Evolutionary conservation across 192 early-diverging fungal genomes (phyloP).

Genomic region (Coemansia sp.): DNA sequence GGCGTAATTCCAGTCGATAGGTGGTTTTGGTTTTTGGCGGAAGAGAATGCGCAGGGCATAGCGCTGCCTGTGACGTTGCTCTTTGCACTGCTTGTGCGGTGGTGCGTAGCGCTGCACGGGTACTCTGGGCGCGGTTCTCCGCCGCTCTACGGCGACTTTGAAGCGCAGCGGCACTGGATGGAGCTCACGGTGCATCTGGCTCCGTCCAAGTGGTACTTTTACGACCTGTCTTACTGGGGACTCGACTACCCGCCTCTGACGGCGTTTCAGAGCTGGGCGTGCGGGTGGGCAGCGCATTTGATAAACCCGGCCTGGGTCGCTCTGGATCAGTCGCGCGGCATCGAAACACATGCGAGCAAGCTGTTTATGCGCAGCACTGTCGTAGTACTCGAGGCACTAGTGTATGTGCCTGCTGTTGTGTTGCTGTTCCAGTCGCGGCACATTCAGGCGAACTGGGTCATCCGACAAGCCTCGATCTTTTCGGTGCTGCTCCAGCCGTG

Average conservation of each 20-base stretch:
- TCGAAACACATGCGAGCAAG: constrained; percentile 73
- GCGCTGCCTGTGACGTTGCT: constrained; percentile 44
- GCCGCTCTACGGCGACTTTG: constrained; percentile 95
- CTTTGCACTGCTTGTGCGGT: constrained; percentile 68
- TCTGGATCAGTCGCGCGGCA: constrained; percentile 83
- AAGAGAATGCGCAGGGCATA: constrained; percentile 31
- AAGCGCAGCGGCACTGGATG: constrained; percentile 99
- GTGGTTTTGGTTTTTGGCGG: constrained; percentile 48
- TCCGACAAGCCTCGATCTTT: constrained; percentile 56
- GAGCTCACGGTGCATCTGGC: constrained; percentile 88
- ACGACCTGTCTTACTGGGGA: constrained; percentile 91
- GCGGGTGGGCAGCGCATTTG: constrained; percentile 72
- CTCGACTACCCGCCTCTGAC: constrained; percentile 98
- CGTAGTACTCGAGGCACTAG: constrained; percentile 69
- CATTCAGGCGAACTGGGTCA: constrained; percentile 20
- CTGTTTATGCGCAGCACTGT: constrained; percentile 92
- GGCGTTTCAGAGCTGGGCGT: constrained; percentile 90
- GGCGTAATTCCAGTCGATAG: constrained; percentile 26
- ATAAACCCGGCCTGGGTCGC: constrained; percentile 88
- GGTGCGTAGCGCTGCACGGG: constrained; percentile 66
- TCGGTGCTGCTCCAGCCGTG: constrained; percentile 83
- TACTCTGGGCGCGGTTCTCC: constrained; percentile 77
- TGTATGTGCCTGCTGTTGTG: constrained; percentile 81
- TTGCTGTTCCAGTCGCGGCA: constrained; percentile 60
- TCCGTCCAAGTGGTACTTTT: constrained; percentile 82